These are phyloP conservation scores for Pseudogymnoascus sp. DNA, from an alignment of 2,329 filamentous ascomycete species.

Conservation along the genomic window DNA sequence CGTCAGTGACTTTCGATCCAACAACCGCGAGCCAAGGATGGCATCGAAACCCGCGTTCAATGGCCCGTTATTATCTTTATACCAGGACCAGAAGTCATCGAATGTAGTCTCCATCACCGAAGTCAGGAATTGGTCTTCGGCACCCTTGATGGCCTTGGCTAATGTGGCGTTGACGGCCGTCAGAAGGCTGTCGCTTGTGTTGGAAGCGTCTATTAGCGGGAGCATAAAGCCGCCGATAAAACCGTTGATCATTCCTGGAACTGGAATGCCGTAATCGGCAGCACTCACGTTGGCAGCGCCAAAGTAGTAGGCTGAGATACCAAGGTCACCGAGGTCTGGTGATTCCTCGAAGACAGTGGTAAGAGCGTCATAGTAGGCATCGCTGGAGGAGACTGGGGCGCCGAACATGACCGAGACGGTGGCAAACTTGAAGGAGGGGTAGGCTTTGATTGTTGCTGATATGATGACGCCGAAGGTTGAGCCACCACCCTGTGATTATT, in stretches of 20 bases:
- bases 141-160: slow-evolving; percentile 31
- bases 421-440: slow-evolving; percentile 32
- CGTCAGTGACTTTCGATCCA: slow-evolving; percentile 34
- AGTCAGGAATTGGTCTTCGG: slow-evolving; percentile 21
- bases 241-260: slow-evolving; percentile 22
- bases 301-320: slow-evolving; percentile 43
- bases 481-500: slow-evolving; percentile 43
- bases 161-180: slow-evolving; percentile 31
- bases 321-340: slow-evolving; percentile 41
- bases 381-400: slow-evolving; percentile 26
- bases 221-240: slow-evolving; percentile 31
- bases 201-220: slow-evolving; percentile 24
- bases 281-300: slow-evolving; percentile 35
- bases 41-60: slow-evolving; percentile 34
- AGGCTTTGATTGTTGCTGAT: slow-evolving; percentile 48
- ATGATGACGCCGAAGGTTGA: slow-evolving; percentile 55
- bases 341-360: slow-evolving; percentile 40
- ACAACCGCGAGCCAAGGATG: slow-evolving; percentile 38
- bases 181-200: slow-evolving; percentile 28
- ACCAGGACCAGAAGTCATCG: slow-evolving; percentile 21
- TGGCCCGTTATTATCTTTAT: slow-evolving; percentile 28
- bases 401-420: slow-evolving; percentile 28
- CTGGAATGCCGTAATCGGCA: slow-evolving; percentile 25
- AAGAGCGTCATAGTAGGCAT: slow-evolving; percentile 40
- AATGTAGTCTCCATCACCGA: slow-evolving; percentile 12